A percentile compares a stretch with the other conserved stretches of the same genome.
Evolutionary conservation across 768 basidiomycete species (phyloP).

Genomic region (Calocybe indica): DNA sequence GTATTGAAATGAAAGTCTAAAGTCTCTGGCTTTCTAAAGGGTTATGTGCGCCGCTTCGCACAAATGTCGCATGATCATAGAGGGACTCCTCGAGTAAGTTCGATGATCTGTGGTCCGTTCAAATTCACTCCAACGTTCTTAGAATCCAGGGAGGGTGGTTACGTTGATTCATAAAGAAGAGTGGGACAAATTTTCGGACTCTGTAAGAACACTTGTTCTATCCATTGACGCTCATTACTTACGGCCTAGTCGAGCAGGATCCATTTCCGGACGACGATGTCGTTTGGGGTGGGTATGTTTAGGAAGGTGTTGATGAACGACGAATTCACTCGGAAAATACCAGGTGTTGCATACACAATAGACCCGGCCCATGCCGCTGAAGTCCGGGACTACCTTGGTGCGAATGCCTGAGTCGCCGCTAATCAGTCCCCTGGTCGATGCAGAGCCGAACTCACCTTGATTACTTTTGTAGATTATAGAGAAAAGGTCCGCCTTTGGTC

Average conservation of each 20-base stretch:
- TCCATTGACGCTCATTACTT: background rate
- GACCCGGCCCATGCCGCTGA: slow-evolving; percentile 69
- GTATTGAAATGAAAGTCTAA: background rate
- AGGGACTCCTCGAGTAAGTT: slow-evolving; percentile 72
- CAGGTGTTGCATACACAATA: slow-evolving; percentile 85
- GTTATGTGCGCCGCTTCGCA: slow-evolving; percentile 85
- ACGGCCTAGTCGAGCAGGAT: slow-evolving; percentile 35
- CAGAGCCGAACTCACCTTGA: background rate
- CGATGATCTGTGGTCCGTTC: background rate
- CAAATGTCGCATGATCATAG: slow-evolving; percentile 92
- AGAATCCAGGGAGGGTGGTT: slow-evolving; percentile 87
- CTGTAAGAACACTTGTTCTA: slow-evolving; percentile 34
- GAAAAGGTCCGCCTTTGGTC: slow-evolving; percentile 55
- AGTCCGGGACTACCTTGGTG: slow-evolving; percentile 82
- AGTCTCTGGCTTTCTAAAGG: slow-evolving; percentile 85
- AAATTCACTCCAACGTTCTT: background rate
- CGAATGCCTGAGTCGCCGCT: slow-evolving; percentile 6
- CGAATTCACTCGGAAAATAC: background rate
- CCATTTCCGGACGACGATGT: slow-evolving; percentile 66
- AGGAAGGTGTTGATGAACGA: background rate
- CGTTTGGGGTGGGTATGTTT: slow-evolving; percentile 67
- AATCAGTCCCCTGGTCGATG: background rate
- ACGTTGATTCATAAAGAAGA: slow-evolving; percentile 86
- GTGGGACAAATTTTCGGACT: slow-evolving; percentile 72
- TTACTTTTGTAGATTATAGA: slow-evolving; percentile 53